Percentiles rank a stretch among this genome's conserved stretches.
These are phyloP conservation scores for Pythium brassicae DNA, from an alignment of 352 stramenopile species.

Conservation along the genomic window DNA sequence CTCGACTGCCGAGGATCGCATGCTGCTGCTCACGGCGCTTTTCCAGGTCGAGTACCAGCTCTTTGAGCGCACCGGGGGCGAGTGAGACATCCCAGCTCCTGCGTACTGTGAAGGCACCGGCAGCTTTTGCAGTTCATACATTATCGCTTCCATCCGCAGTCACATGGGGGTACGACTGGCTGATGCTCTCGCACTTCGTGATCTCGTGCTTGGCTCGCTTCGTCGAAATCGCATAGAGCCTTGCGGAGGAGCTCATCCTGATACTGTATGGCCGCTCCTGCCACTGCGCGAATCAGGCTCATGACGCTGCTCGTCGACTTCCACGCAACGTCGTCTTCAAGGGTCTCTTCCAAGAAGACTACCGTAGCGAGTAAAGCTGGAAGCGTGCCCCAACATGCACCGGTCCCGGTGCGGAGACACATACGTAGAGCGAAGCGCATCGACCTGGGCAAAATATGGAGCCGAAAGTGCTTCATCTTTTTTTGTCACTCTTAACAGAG, in stretches of 20 bases:
- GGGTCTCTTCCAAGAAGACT: conserved; percentile 31
- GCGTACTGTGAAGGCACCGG: background rate
- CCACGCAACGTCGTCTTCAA: conserved; percentile 18
- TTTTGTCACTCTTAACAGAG: too few relatives aligned
- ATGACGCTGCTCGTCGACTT: conserved; percentile 4
- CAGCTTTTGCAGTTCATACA: too few relatives aligned
- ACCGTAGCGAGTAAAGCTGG: too few relatives aligned
- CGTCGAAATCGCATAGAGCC: conserved; percentile 3
- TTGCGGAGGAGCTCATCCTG: conserved; percentile 8
- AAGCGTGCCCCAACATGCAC: too few relatives aligned
- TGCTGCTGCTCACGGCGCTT: conserved; percentile 48
- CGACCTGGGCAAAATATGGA: too few relatives aligned
- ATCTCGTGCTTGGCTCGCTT: conserved; percentile 11
- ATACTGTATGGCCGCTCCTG: background rate
- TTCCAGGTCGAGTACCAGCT: conserved; percentile 60
- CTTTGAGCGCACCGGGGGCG: conserved; percentile 32
- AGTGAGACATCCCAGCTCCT: conserved; percentile 8
- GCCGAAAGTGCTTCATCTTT: too few relatives aligned
- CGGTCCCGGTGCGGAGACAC: too few relatives aligned
- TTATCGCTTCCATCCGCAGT: too few relatives aligned
- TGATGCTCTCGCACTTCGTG: too few relatives aligned
- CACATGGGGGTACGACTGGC: too few relatives aligned
- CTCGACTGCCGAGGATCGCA: conserved; percentile 46
- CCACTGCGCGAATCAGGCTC: conserved; percentile 4
- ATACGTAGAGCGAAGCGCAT: too few relatives aligned